Evolutionary conservation across 257 asterid genomes (phyloP), one percentile per base, ranked within the genome.

Genomic region (Primulina eburnea): DNA sequence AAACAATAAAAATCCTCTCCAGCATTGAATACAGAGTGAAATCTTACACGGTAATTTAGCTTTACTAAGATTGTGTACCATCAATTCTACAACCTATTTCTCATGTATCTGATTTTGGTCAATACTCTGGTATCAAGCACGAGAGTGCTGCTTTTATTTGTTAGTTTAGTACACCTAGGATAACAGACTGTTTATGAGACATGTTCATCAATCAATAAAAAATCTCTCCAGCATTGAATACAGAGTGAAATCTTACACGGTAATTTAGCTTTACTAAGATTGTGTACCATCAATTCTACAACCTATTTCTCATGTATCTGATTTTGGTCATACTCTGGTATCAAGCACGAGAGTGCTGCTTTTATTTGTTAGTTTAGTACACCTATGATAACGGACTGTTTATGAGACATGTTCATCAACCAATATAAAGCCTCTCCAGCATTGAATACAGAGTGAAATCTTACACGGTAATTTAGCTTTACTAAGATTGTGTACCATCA

Each of bases 381-480:
- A n/a, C n/a, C n/a, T n/a, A n/a, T n/a, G n/a, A n/a, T n/a, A n/a
- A n/a, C n/a, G n/a, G n/a, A n/a, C n/a, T n/a, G n/a, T n/a, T n/a
- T n/a, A n/a, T n/a, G n/a, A n/a, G n/a, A n/a, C n/a, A n/a, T n/a
- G n/a, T n/a, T n/a, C n/a, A n/a, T n/a, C n/a, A n/a, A n/a, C n/a
- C 58, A 61, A 30, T 40, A 68, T 43, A 62, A 30, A 56, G 16
- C 21, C 65, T 52, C 37, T 9, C 32, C 63, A 37, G 35, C 64
- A 18, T 37, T 43, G 38, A 35, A 35, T 35, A 50, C 40, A 7
- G 34, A 33, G n/a, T 40, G 60, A 52, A 7, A 20, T 55, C 57
- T 55, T 26, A 4, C 58, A 9, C 35, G 75, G 38, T 69, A 71
- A 37, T 60, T 4, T 37, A 53, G 56, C 35, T 65, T 16, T 59